A percentile compares a stretch with the other conserved stretches of the same genome.
These are phyloP conservation scores for Physaria fendleri DNA, from an alignment of 345 rosid genomes.

Conservation along the genomic window DNA sequence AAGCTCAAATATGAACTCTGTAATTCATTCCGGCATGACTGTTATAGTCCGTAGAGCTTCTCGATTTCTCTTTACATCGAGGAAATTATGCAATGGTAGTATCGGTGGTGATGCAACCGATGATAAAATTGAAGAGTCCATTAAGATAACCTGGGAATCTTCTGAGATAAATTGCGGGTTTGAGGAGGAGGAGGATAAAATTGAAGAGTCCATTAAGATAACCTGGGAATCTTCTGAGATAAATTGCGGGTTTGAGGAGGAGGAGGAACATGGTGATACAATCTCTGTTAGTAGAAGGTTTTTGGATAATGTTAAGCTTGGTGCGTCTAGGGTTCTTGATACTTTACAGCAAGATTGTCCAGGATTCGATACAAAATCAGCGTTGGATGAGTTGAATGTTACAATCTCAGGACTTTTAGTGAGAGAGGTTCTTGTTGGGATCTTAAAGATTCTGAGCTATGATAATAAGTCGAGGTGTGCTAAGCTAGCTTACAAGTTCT, in stretches of 20 bases:
- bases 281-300: conserved; percentile 32
- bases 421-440: conserved; percentile 67
- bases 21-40: conserved; percentile 34
- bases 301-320: conserved; percentile 31
- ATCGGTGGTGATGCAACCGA: conserved; percentile 28
- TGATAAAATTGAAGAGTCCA: conserved; percentile 52
- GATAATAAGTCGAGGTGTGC: conserved; percentile 59
- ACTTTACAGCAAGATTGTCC: conserved; percentile 72
- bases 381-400: conserved; percentile 46
- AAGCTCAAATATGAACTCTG: conserved; percentile 37
- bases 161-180: conserved; percentile 29
- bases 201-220: conserved; percentile 55
- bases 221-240: conserved; percentile 36
- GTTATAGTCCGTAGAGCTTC: conserved; percentile 32
- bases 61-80: conserved; percentile 25
- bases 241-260: conserved; percentile 28
- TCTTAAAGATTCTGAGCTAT: conserved; percentile 39
- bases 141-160: conserved; percentile 40
- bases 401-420: conserved; percentile 70
- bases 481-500: conserved; percentile 70
- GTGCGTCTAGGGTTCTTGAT: conserved; percentile 52
- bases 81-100: conserved; percentile 35
- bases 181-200: conserved; percentile 36
- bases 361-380: conserved; percentile 50
- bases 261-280: conserved; percentile 9